Percentiles rank a stretch among this genome's conserved stretches.
These are phyloP conservation scores for Talaromyces atroroseus DNA, from an alignment of 2,329 filamentous ascomycete genomes.

Conservation along the genomic window DNA sequence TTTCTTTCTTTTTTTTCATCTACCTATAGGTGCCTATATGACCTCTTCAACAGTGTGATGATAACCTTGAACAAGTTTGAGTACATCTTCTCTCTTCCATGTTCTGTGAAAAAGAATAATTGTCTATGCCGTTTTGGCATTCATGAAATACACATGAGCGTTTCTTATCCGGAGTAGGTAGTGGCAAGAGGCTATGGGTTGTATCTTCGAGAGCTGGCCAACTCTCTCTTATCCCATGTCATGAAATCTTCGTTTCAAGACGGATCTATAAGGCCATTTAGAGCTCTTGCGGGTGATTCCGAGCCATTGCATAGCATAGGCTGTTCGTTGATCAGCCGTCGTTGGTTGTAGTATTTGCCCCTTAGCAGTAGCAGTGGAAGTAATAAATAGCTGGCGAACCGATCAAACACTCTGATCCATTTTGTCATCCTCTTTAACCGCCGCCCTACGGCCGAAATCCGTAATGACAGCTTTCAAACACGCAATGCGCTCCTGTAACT, in stretches of 20 bases:
- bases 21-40: neutral
- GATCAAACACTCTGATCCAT: conserved; percentile 21
- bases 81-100: neutral
- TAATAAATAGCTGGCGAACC: too few relatives aligned
- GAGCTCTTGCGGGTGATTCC: too few relatives aligned
- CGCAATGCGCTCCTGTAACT: conserved; percentile 36
- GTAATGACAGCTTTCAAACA: conserved; percentile 36
- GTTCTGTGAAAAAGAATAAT: neutral
- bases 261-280: too few relatives aligned
- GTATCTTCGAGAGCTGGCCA: too few relatives aligned
- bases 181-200: too few relatives aligned
- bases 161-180: too few relatives aligned
- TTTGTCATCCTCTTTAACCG: conserved; percentile 5
- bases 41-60: conserved; percentile 14
- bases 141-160: too few relatives aligned
- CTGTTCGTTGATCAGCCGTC: too few relatives aligned
- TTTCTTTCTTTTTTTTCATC: neutral
- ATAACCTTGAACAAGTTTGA: conserved; percentile 13
- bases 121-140: too few relatives aligned
- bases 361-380: neutral
- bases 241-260: too few relatives aligned
- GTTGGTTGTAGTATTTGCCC: neutral
- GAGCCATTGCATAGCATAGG: too few relatives aligned
- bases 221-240: too few relatives aligned
- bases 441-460: conserved; percentile 36